Evolutionary conservation across 352 stramenopile genomes (phyloP).

Genomic region (Pilasporangium apinafurcum): DNA sequence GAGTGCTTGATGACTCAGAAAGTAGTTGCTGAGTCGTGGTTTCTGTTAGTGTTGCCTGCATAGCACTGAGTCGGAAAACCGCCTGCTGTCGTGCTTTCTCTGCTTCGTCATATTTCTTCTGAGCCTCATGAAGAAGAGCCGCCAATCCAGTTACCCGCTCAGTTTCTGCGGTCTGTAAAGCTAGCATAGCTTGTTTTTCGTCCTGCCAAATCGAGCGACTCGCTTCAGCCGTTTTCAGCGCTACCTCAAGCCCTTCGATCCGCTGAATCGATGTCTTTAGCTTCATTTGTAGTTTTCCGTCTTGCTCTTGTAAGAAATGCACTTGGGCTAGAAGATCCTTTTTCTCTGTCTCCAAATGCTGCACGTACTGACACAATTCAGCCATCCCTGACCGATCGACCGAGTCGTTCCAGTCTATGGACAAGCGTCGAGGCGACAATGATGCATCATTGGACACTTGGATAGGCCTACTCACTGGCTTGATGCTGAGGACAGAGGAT

Average conservation of each 20-base stretch:
- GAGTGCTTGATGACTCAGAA: background rate
- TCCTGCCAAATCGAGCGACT: conserved; percentile 16
- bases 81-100: conserved; percentile 48
- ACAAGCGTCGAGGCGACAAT: conserved; percentile 3
- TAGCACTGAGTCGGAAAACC: conserved; percentile 57
- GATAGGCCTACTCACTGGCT: too few relatives aligned
- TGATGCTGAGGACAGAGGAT: too few relatives aligned
- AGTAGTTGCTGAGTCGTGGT: conserved; percentile 16
- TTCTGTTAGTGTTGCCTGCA: conserved; percentile 31
- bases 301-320: conserved; percentile 23
- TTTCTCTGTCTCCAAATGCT: conserved; percentile 43
- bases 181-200: conserved; percentile 24
- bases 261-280: conserved; percentile 15
- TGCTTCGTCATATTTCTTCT: conserved; percentile 42
- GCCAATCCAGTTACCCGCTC: conserved; percentile 25
- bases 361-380: conserved; percentile 44
- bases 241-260: conserved; percentile 31
- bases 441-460: conserved; percentile 1
- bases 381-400: conserved; percentile 15
- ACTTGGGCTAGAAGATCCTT: conserved; percentile 32
- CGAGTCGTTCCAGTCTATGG: conserved; percentile 16
- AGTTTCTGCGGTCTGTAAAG: conserved; percentile 21
- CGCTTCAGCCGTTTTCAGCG: conserved; percentile 18
- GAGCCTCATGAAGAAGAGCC: conserved; percentile 26
- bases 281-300: conserved; percentile 27